Evolutionary conservation across 371 early-diverging fungal genomes (phyloP).

Genomic region (Apophysomyces trapeziformis): DNA sequence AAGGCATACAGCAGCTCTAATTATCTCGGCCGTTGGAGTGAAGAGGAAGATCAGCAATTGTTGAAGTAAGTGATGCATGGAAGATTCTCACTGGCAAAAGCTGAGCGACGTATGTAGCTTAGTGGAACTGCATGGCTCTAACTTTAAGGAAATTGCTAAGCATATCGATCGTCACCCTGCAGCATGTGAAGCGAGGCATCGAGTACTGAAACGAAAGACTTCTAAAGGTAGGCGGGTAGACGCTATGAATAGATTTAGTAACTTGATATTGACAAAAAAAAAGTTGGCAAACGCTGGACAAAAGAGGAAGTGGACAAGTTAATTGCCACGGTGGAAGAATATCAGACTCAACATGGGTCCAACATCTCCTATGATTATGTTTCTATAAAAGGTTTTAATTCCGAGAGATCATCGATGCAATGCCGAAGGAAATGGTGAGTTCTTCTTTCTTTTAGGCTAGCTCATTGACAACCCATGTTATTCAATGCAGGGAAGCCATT

Average conservation of each 20-base stretch:
- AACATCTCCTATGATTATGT: neutral
- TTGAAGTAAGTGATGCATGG: conserved; percentile 10
- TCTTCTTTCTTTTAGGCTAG: neutral
- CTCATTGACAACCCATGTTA: neutral
- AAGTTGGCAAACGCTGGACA: conserved; percentile 2
- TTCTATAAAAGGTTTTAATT: neutral
- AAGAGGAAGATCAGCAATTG: conserved; percentile 15
- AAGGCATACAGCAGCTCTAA: conserved; percentile 3
- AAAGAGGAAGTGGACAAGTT: neutral
- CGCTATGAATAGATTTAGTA: neutral
- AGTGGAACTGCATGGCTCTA: neutral
- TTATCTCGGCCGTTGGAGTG: conserved; percentile 13
- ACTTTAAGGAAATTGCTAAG: neutral
- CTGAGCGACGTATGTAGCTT: neutral
- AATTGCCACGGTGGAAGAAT: neutral
- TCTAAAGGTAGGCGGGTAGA: neutral
- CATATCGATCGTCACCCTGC: neutral
- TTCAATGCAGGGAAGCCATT: neutral
- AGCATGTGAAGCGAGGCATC: neutral
- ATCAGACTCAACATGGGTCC: neutral
- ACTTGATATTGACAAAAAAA: neutral
- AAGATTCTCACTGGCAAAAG: neutral
- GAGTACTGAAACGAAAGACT: neutral
- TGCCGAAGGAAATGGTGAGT: neutral
- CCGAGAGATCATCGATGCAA: neutral